Percentiles rank a stretch among this genome's conserved stretches.
phyloP scores from a whole-genome alignment of 2,329 filamentous ascomycete genomes.

The Trichoderma atroviride region DNA sequence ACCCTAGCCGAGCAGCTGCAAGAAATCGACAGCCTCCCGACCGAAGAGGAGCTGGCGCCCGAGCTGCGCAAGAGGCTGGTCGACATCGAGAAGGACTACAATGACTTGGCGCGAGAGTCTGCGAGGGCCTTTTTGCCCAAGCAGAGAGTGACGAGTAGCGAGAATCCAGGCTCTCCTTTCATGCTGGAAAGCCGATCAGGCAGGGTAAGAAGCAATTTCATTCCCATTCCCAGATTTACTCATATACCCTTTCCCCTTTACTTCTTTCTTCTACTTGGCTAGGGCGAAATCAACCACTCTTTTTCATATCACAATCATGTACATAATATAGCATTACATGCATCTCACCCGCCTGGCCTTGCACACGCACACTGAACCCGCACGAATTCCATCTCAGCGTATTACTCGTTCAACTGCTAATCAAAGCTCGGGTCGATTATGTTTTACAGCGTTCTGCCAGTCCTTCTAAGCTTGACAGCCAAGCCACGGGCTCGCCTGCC shows the following conservation, averaged over 20 bases:
- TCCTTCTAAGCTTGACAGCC: slow-evolving; percentile 78
- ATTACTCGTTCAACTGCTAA: slow-evolving; percentile 7
- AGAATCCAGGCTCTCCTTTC: slow-evolving; percentile 57
- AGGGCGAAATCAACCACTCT: background rate
- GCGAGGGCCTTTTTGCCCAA: slow-evolving; percentile 86
- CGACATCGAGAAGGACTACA: slow-evolving; percentile 92
- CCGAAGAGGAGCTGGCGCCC: slow-evolving; percentile 76
- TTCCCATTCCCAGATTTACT: background rate
- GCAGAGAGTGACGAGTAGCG: slow-evolving; percentile 74
- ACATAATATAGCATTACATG: background rate
- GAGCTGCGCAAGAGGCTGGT: slow-evolving; percentile 81
- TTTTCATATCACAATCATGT: background rate
- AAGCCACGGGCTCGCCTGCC: slow-evolving; percentile 82
- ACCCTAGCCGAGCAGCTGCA: slow-evolving; percentile 79
- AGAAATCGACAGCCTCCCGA: slow-evolving; percentile 78
- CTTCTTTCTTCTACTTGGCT: background rate
- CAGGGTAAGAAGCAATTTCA: slow-evolving; percentile 48
- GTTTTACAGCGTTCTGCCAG: slow-evolving; percentile 65
- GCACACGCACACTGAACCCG: background rate
- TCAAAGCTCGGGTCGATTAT: background rate
- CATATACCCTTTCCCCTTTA: background rate
- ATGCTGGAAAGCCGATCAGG: slow-evolving; percentile 55
- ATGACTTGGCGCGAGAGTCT: slow-evolving; percentile 87
- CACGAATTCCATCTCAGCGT: background rate
- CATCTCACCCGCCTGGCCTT: background rate